Base-by-base conservation (phyloP, 495 filamentous ascomycete genomes). In the Lasiosphaeriaceae sp. region DNA sequence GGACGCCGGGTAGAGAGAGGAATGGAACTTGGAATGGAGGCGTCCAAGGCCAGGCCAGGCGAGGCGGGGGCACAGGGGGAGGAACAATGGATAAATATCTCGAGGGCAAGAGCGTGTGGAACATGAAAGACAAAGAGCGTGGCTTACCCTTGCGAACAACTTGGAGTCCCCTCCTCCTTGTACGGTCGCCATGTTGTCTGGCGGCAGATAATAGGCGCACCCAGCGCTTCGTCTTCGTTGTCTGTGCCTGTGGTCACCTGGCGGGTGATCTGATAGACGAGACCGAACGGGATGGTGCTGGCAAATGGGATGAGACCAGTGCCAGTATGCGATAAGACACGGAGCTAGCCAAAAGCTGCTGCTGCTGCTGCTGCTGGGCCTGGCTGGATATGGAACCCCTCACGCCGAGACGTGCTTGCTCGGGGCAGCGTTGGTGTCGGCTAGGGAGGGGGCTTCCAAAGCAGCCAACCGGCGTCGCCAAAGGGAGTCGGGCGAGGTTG, bases 81-180 rank as follows among this genome's bases (percentile, higher is more conserved):
- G 39, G 41, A 54, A 31, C 23, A 44, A 37, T 12, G n/a, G n/a
- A 17, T 17, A 14, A 12, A n/a, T 4, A 14, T 17, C 14, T 43
- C 12, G 22, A 34, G 20, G 39, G n/a, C 11, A 37, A 44, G 20
- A 26, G 37, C 17, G 39, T n/a, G n/a, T 8, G 47, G 22, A 35
- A 51, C 12, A 45, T 19, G 17, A 50, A 39, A 54, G 47, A 57
- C 59, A 62, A 29, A 54, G 52, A 24, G 31, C 14, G 22, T 23
- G 17, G 89, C 91, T 73, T 93, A 99, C 94, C 77, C 95, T 87
- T 64, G 95, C 92, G 80, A 99, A 99, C 77, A 98, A 86, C 83
- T 96, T 97, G 77, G 94, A 95, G 84, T 98, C 94, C 74, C 92
- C 90, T 74, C 88, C 90, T 72, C 83, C 80, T 54, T 74, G 76